Evolutionary conservation across 257 asterid genomes (phyloP), one percentile per base, ranked within the genome.

Genomic region (Mitragyna speciosa): DNA sequence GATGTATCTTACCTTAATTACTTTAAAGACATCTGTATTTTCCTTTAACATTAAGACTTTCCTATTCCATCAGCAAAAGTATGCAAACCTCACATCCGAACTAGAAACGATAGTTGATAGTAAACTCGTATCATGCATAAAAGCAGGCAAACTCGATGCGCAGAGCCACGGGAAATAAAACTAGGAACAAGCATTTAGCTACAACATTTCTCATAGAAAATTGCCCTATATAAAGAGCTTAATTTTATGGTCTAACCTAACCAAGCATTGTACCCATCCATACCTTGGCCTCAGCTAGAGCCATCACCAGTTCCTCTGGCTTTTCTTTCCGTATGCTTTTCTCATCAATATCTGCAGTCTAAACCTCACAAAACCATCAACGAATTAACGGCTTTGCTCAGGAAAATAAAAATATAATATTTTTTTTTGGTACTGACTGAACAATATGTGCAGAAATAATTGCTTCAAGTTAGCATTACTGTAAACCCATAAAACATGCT

Each of bases 261-360:
- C 47, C 1, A 54, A 63, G 43, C 72, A 70, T 20, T 77, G 49
- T 17, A 63, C 15, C 20, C 58, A 24, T n/a, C n/a, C 58, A 70
- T 81, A 90, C 97, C 98, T 92, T 94, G 41, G 97, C 97, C 84
- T 92, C 95, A 28, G 98, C 98, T 63, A 94, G 88, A 85, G 90
- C 89, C 87, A 86, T 83, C n/a, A 94, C 96, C 69, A 94, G 90
- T 81, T 94, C 95, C 82, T 94, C 97, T 1, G 95, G 88, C 67
- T 84, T 91, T 19, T 92, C 96, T 88, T 80, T 90, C 87, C 97
- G 86, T 80, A 92, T 92, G 78, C 95, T 88, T 84, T 90, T 87
- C 84, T 94, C 98, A 75, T 94, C 96, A 64, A 94, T 92, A 82
- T 94, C 98, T 71, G 97, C 97, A 72, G 88, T 79, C 98, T 92